Evolutionary conservation across 345 rosid species (phyloP).

Genomic region (Citrus reticulata): DNA sequence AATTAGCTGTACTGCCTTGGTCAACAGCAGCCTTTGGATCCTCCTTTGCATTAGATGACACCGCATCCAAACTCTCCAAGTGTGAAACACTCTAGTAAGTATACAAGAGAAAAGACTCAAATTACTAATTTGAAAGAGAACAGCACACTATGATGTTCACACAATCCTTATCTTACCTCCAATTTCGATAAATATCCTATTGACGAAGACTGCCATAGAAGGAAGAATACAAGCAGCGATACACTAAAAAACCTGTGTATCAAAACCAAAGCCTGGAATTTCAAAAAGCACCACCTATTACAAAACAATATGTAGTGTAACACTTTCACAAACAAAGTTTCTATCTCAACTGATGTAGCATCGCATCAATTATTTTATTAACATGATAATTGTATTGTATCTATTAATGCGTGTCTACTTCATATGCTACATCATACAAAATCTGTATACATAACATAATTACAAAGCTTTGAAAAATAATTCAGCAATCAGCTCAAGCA

Average conservation of each 20-base stretch:
- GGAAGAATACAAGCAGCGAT: conserved; percentile 66
- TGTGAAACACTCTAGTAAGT: conserved; percentile 2
- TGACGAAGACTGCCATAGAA: conserved; percentile 73
- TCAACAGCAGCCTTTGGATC: conserved; percentile 21
- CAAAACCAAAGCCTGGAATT: conserved; percentile 85
- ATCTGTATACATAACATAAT: no score
- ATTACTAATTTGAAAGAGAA: neutral
- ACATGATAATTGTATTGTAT: neutral
- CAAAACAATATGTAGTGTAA: neutral
- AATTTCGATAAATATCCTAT: conserved; percentile 33
- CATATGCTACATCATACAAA: neutral
- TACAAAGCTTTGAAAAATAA: neutral
- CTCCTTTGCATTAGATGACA: conserved; percentile 34
- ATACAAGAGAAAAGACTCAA: neutral
- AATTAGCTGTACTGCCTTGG: conserved; percentile 30
- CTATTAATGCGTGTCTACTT: neutral
- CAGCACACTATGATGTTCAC: neutral
- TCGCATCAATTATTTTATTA: neutral
- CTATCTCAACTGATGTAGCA: no score
- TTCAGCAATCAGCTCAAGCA: neutral
- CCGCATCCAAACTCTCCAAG: conserved; percentile 40
- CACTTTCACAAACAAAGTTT: neutral
- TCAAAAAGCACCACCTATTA: conserved; percentile 38
- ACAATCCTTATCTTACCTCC: conserved; percentile 39
- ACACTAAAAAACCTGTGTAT: conserved; percentile 93